Evolutionary conservation across 495 filamentous ascomycete species (phyloP).

Genomic region (Aspergillus biplanus): DNA sequence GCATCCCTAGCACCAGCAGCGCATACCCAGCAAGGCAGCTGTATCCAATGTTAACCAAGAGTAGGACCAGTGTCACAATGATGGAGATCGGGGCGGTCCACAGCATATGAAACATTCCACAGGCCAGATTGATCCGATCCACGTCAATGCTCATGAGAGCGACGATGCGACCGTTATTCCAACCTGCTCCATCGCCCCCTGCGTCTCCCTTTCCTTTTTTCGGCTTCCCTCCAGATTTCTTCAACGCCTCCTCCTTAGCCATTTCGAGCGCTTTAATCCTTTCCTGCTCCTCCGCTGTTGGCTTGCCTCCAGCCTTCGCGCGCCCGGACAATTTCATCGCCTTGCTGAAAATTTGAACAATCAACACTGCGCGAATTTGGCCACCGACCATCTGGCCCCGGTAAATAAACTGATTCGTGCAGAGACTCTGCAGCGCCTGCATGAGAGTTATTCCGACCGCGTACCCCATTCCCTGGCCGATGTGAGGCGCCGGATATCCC

Average conservation of each 20-base stretch:
- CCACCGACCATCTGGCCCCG: constrained; percentile 80
- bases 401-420: constrained; percentile 81
- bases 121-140: constrained; percentile 84
- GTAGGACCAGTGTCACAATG: constrained; percentile 73
- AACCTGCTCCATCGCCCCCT: constrained; percentile 70
- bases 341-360: constrained; percentile 78
- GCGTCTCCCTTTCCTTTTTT: constrained; percentile 31
- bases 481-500: constrained; percentile 56
- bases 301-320: constrained; percentile 69
- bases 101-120: constrained; percentile 83
- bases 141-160: constrained; percentile 95
- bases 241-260: constrained; percentile 49
- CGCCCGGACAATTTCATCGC: constrained; percentile 79
- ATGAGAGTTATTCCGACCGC: constrained; percentile 76
- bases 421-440: constrained; percentile 73
- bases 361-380: constrained; percentile 72
- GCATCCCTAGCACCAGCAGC: constrained; percentile 76
- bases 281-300: constrained; percentile 41
- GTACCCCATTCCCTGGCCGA: constrained; percentile 71
- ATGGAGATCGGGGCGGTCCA: constrained; percentile 84
- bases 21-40: constrained; percentile 88
- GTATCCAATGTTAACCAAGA: constrained; percentile 84
- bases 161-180: constrained; percentile 87
- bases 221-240: constrained; percentile 37
- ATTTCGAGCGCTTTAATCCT: constrained; percentile 32